phyloP scores from a whole-genome alignment of 495 filamentous ascomycete genomes.

The Apiosordaria backusii region DNA sequence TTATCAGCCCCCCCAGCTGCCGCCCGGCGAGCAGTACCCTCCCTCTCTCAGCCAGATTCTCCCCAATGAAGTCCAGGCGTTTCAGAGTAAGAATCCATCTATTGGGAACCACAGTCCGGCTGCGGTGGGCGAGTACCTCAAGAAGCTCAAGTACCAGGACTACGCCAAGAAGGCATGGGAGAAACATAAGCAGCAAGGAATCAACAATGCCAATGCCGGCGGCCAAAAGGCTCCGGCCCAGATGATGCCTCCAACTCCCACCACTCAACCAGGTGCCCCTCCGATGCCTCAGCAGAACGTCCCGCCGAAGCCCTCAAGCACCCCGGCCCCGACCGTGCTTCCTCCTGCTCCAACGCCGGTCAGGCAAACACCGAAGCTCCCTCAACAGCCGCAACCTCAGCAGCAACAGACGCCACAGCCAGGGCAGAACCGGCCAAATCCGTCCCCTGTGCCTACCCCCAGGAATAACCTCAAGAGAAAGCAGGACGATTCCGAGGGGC shows the following conservation, averaged over 20 bases:
- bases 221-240: background rate
- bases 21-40: background rate
- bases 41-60: background rate
- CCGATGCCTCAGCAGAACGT: background rate
- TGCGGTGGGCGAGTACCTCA: background rate
- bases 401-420: slow-evolving; percentile 14
- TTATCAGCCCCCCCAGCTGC: background rate
- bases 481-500: slow-evolving; percentile 62
- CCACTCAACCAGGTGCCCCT: slow-evolving; percentile 1
- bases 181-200: background rate
- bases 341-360: background rate
- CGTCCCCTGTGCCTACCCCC: slow-evolving; percentile 22
- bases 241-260: slow-evolving; percentile 4
- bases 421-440: slow-evolving; percentile 20
- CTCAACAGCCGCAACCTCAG: slow-evolving; percentile 15
- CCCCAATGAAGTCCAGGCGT: background rate
- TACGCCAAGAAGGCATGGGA: background rate
- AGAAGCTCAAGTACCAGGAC: background rate
- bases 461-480: slow-evolving; percentile 52
- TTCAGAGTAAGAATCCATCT: background rate
- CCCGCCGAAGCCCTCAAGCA: slow-evolving; percentile 5
- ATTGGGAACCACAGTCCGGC: background rate
- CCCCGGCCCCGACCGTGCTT: background rate
- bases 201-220: background rate
- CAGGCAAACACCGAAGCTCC: slow-evolving; percentile 4